A percentile compares a stretch with the other conserved stretches of the same genome.
These are phyloP conservation scores for Zymoseptoria crescenta DNA, from an alignment of 2,329 filamentous ascomycete species.

Conservation along the genomic window DNA sequence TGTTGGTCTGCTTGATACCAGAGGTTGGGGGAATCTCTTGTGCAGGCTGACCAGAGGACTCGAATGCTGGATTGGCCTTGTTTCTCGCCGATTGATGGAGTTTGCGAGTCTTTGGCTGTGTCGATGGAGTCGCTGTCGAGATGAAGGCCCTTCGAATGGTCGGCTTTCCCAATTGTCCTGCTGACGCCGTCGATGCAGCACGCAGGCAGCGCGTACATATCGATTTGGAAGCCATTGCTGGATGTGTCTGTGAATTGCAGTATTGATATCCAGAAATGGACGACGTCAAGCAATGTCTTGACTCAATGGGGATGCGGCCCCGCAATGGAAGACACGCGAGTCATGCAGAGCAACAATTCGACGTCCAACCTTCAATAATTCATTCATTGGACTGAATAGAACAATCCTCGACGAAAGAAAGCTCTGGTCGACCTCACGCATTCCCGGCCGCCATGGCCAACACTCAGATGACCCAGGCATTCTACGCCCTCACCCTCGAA, in stretches of 20 bases:
- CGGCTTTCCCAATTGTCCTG: constrained; percentile 5
- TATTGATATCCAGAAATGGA: not conserved
- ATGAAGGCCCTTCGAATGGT: constrained; percentile 15
- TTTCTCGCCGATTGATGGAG: constrained; percentile 18
- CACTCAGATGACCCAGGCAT: constrained; percentile 87
- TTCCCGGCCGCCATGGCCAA: constrained; percentile 67
- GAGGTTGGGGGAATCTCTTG: constrained; percentile 5
- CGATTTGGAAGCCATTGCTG: constrained; percentile 19
- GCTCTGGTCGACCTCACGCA: constrained; percentile 6
- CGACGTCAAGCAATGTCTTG: not conserved
- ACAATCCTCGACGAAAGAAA: not conserved
- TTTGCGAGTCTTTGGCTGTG: constrained; percentile 14
- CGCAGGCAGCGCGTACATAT: constrained; percentile 22
- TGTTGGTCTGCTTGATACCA: not conserved
- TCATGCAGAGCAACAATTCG: not conserved
- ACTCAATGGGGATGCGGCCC: not conserved
- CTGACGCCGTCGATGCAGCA: constrained; percentile 6
- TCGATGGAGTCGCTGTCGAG: constrained; percentile 12
- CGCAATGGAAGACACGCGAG: constrained; percentile 1
- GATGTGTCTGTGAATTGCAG: not conserved
- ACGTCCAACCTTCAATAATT: not conserved
- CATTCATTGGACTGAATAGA: not conserved
- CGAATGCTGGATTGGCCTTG: constrained; percentile 13
- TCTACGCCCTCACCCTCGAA: constrained; percentile 95
- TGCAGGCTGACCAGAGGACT: constrained; percentile 5